These are phyloP conservation scores for Rhododendron kiyosumense DNA, from an alignment of 148 eudicot species.

Conservation along the genomic window DNA sequence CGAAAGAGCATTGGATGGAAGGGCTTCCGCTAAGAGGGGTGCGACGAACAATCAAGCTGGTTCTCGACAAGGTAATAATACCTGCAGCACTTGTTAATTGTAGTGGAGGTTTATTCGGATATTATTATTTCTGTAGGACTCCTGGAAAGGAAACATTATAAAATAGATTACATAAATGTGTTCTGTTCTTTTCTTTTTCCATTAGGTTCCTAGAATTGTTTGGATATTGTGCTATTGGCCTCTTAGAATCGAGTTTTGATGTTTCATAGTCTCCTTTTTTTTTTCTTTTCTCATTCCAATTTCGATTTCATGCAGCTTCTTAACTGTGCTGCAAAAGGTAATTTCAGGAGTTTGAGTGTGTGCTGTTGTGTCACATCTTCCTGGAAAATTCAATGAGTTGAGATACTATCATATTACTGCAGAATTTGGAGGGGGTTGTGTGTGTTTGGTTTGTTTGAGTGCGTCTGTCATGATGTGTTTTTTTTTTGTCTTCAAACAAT, in stretches of 20 bases:
- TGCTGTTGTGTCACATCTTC: neutral
- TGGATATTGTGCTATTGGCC: neutral
- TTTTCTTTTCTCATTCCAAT: neutral
- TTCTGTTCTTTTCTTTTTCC: no score
- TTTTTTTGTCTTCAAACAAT: neutral
- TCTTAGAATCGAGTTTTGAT: neutral
- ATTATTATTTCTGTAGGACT: neutral
- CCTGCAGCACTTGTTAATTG: neutral
- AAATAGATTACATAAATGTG: neutral
- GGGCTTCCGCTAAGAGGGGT: constrained; percentile 65
- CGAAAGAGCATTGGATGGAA: constrained; percentile 58
- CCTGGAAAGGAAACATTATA: neutral
- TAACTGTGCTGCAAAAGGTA: neutral
- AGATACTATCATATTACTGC: neutral
- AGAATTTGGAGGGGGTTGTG: neutral
- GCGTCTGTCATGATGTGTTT: neutral
- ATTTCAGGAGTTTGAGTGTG: neutral
- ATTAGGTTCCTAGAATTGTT: neutral
- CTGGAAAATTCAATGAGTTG: neutral
- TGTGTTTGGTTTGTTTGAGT: no score
- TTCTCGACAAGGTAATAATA: constrained; percentile 47
- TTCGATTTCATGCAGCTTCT: neutral
- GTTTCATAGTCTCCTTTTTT: neutral
- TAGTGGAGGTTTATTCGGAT: neutral
- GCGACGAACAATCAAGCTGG: constrained; percentile 38